Evolutionary conservation across 768 basidiomycete genomes (phyloP), one percentile per base, ranked within the genome.

Genomic region (Wakefieldia striispora): DNA sequence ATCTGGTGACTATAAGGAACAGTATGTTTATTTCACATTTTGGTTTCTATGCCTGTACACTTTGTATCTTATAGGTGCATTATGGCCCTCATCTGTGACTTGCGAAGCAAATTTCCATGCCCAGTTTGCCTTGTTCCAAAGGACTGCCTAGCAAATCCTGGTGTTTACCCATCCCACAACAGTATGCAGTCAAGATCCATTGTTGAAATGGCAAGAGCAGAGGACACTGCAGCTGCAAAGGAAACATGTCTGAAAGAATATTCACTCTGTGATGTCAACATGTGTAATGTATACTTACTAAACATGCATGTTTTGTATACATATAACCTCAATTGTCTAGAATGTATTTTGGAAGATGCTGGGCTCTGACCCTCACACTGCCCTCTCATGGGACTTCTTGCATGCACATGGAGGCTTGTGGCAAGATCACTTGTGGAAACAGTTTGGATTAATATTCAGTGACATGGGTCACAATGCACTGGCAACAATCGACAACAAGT

Each of bases 1-100:
- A 3, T 70, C 67, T n/a, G 66, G 71, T 17, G 74, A 76, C 42
- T 78, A 74, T 49, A 69, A 75, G 53, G 75, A 78, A 61, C 69
- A 70, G 75, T 76, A 64, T 2, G 29, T 29, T 12, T 13, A 12
- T 11, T 29, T 29, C 10, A 29, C 29, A 29, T 29, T 3, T 29
- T 29, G 4, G 11, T 29, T 13, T 29, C 10, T 11, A 29, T 11
- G 12, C 2, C 29, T 12, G 4, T 29, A 29, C 2, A 3, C 27
- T 29, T 29, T 9, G 10, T 11, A 6, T 29, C 2, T 13, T 29
- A 3, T 29, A 29, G 29, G 10, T 29, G 29, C 13, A 12, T 29
- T 4, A 29, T 38, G 37, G 37, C 17, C 17, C 17, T 38, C 19
- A 37, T 37, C 10, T 10, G 17, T 37, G 17, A 19, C 19, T 19